phyloP scores from a whole-genome alignment of 805 yeast species.

The Schwanniomyces vanrijiae region DNA sequence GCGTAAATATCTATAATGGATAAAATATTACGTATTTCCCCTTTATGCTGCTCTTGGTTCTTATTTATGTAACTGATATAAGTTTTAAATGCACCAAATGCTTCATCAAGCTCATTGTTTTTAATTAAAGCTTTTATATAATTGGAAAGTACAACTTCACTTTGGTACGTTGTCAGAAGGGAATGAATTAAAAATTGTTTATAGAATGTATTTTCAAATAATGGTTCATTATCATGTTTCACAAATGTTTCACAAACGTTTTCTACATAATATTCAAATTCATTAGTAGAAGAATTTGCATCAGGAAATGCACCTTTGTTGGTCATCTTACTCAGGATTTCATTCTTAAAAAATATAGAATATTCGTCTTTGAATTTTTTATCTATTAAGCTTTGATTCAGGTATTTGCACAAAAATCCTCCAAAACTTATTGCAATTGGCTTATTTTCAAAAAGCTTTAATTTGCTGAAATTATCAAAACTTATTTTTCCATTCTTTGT shows the following conservation, averaged over 20 bases:
- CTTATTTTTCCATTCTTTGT: conserved; percentile 18
- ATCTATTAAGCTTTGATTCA: conserved; percentile 13
- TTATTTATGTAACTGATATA: conserved; percentile 32
- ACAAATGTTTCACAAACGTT: conserved; percentile 30
- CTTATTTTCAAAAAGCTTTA: conserved; percentile 22
- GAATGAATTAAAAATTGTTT: conserved; percentile 31
- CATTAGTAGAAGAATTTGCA: conserved; percentile 19
- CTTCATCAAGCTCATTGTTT: conserved; percentile 41
- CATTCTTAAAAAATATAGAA: conserved; percentile 19
- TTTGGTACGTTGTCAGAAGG: conserved; percentile 36
- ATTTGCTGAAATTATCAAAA: conserved; percentile 3
- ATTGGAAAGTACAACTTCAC: conserved; percentile 31
- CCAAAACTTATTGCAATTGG: conserved; percentile 24
- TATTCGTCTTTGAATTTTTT: conserved; percentile 25
- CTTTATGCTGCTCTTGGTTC: conserved; percentile 31
- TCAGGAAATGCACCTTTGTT: conserved; percentile 27
- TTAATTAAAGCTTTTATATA: conserved; percentile 32
- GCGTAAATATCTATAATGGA: conserved; percentile 33
- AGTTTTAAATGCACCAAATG: conserved; percentile 41
- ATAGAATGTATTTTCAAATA: conserved; percentile 21
- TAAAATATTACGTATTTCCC: conserved; percentile 30
- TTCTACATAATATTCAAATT: conserved; percentile 25
- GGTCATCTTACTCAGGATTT: conserved; percentile 16
- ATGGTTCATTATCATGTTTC: conserved; percentile 18
- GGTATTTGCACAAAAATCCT: conserved; percentile 25